Percentiles rank a stretch among this genome's conserved stretches.
phyloP scores from a whole-genome alignment of 352 stramenopile species.

The Pythium inflatum region DNA sequence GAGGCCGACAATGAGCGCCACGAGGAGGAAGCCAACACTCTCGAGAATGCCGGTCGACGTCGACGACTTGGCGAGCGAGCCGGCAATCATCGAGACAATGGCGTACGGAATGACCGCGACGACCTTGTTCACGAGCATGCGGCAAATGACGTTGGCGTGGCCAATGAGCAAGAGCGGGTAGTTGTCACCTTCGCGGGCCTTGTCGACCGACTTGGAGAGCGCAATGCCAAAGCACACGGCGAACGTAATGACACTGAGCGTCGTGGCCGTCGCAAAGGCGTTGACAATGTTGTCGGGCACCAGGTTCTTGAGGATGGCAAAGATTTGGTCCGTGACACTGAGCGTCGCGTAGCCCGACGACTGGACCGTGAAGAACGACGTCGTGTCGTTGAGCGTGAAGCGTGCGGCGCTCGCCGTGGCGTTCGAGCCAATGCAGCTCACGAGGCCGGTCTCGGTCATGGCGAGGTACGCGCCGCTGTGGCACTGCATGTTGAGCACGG shows the following conservation, averaged over 20 bases:
- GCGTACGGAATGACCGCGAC: conserved; percentile 68
- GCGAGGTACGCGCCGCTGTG: conserved; percentile 47
- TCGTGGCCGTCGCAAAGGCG: conserved; percentile 57
- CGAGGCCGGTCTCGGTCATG: conserved; percentile 35
- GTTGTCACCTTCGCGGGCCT: conserved; percentile 52
- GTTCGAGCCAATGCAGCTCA: conserved; percentile 41
- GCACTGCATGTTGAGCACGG: conserved; percentile 54
- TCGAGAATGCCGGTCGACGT: conserved; percentile 48
- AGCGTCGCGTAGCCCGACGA: conserved; percentile 47
- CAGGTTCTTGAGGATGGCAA: conserved; percentile 63
- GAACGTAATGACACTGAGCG: conserved; percentile 79
- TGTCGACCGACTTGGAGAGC: conserved; percentile 63
- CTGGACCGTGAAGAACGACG: conserved; percentile 44
- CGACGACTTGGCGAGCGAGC: conserved; percentile 60
- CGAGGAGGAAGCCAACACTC: conserved; percentile 56
- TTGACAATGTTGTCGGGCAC: conserved; percentile 77
- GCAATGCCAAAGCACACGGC: conserved; percentile 69
- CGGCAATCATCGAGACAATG: conserved; percentile 75
- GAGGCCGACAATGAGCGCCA: conserved; percentile 51
- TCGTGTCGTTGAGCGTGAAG: conserved; percentile 66
- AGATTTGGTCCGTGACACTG: conserved; percentile 71
- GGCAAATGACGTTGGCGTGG: conserved; percentile 69
- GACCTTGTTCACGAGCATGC: conserved; percentile 75
- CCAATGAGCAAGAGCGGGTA: conserved; percentile 69
- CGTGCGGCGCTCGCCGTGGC: conserved; percentile 37